Conservation (phyloP, 352 stramenopile genomes). For the Phytophthora citricola region DNA sequence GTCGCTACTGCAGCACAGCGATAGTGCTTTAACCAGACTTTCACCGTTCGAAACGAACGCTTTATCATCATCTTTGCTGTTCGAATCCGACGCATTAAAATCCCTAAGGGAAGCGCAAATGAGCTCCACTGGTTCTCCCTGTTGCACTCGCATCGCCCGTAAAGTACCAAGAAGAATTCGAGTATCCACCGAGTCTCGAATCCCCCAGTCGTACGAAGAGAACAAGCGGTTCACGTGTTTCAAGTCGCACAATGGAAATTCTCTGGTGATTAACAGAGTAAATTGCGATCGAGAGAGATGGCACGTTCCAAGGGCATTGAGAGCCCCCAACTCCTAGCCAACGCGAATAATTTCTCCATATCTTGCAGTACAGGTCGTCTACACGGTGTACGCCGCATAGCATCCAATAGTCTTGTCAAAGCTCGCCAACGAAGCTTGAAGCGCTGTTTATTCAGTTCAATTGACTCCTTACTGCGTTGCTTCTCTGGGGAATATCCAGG, state of each 20-base stretch:
- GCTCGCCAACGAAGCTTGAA: slow-evolving; percentile 61
- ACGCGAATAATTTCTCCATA: slow-evolving; percentile 64
- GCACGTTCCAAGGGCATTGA: slow-evolving; percentile 48
- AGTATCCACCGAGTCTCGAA: slow-evolving; percentile 59
- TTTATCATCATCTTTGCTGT: slow-evolving; percentile 16
- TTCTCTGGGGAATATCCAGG: slow-evolving; percentile 50
- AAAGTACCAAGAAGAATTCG: slow-evolving; percentile 61
- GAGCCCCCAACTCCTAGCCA: slow-evolving; percentile 59
- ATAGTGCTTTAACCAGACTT: slow-evolving; percentile 28
- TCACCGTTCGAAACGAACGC: slow-evolving; percentile 13
- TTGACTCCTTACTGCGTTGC: slow-evolving; percentile 43
- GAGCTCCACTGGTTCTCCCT: slow-evolving; percentile 59
- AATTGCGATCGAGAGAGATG: slow-evolving; percentile 53
- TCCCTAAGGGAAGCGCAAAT: slow-evolving; percentile 51
- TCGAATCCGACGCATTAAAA: slow-evolving; percentile 47
- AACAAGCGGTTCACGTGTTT: slow-evolving; percentile 63
- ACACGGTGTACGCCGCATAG: slow-evolving; percentile 65
- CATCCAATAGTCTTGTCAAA: slow-evolving; percentile 51
- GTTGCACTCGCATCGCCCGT: slow-evolving; percentile 62
- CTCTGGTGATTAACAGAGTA: slow-evolving; percentile 48
- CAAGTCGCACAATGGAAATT: slow-evolving; percentile 55
- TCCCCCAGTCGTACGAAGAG: slow-evolving; percentile 62
- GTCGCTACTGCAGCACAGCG: slow-evolving; percentile 52
- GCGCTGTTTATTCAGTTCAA: slow-evolving; percentile 38
- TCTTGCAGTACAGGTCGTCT: slow-evolving; percentile 67